phyloP scores from a whole-genome alignment of 441 rosid species.

The Populus hybrid region DNA sequence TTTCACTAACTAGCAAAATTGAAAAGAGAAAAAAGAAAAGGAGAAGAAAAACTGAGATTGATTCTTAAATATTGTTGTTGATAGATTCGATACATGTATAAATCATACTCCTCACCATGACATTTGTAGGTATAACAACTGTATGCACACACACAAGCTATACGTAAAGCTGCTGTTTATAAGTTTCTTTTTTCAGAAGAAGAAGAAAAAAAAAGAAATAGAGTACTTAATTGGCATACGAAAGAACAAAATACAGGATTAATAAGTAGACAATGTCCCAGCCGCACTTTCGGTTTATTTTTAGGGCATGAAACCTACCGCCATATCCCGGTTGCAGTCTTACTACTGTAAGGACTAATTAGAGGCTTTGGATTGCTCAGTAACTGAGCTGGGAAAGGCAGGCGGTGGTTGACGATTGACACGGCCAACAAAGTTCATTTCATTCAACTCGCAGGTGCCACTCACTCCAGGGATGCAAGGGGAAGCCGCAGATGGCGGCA shows the following conservation, averaged over 20 bases:
- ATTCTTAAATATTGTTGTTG: neutral
- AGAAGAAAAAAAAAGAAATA: neutral
- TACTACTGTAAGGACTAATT: neutral
- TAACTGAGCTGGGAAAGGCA: too few species aligned
- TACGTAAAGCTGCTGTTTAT: neutral
- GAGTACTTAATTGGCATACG: neutral
- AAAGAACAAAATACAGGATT: neutral
- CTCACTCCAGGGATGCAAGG: constrained; percentile 26
- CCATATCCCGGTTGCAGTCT: neutral
- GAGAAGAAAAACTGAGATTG: too few species aligned
- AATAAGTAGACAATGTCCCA: neutral
- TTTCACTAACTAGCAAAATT: neutral
- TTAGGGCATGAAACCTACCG: neutral
- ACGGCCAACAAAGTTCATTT: neutral
- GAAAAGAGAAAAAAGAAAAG: too few species aligned
- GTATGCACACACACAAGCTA: neutral
- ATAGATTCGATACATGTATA: neutral
- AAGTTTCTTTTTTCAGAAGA: too few species aligned
- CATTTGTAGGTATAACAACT: neutral
- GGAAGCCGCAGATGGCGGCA: constrained; percentile 20
- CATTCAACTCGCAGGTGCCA: constrained; percentile 18
- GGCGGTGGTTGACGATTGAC: too few species aligned
- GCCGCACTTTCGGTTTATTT: neutral
- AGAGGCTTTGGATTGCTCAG: neutral
- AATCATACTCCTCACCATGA: neutral